Base-by-base conservation (phyloP, 1,284 basidiomycete genomes). In the Papiliotrema flavescens region DNA sequence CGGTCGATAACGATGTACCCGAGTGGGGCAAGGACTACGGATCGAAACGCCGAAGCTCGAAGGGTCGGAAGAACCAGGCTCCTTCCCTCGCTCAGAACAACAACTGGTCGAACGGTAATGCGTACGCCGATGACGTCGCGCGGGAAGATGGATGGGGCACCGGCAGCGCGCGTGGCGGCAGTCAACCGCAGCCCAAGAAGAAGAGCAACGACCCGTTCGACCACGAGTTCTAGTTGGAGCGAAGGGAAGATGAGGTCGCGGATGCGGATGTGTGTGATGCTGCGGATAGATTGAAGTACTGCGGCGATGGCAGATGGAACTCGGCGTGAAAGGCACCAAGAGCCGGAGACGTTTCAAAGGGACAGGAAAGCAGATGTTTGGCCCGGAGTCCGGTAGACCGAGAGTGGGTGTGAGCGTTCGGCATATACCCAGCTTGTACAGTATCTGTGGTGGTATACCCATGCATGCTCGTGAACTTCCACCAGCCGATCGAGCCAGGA, bases 21-120 rank as follows among this genome's bases (percentile, higher is more conserved):
- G 75, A 76, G 53, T 78, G 77, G 77, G 76, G 76, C 26, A 65
- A 65, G 55, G 75, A 76, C 49, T 78, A 77, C 51, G 76, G 76
- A 9, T 61, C 63, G 45, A 67, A 67, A 55, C 48, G 61, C 42
- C 51, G 64, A 37, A 61, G 54, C 42, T 55, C 55, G 22, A 65
- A 60, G 40, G 60, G 54, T 44, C 61, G 61, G 45, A 52, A 53
- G 28, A 57, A 32, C 28, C 39, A 17, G 39, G 39, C 39, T 40
- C 15, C 15, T 5, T n/a, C 15, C 7, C 15, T 57, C 2, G 37
- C 45, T 24, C 40, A 50, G 43, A 59, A 55, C 24, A 51, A 60
- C 36, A 32, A 40, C 3, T 52, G 57, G 20, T 53, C 47, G 24
- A 41, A 40, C 23, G 55, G 58, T 19, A 47, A 53, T 26, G 49